Evolutionary conservation across 805 yeast species (phyloP), one percentile per base, ranked within the genome.

Genomic region (Zygosaccharomyces pseudorouxii): DNA sequence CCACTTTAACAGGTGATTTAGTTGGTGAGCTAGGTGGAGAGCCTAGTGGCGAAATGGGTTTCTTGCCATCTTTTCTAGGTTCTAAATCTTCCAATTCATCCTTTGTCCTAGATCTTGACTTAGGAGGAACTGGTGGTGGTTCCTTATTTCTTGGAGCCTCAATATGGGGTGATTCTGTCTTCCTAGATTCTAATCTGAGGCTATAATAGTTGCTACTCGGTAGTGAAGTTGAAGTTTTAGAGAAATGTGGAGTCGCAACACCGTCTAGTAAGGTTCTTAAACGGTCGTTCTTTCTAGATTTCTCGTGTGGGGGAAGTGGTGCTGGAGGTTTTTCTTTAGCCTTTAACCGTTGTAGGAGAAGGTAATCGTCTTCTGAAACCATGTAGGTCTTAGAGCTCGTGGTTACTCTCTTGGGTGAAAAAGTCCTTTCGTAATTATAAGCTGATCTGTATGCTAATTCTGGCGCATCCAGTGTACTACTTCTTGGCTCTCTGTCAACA

Each of bases 361-460:
- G 38, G 48, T 58, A 65, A 40, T 65, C 69, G 22, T 62, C 68
- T 37, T 61, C 62, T 2, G 66, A 59, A 5, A 65, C 52, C 1
- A 54, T 42, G 40, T 49, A 63, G 7, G 54, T 52, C 27, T 47
- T 53, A 5, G 19, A 42, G 3, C 39, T 35, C 27, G 30, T 29
- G 19, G 45, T 43, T 2, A 48, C 20, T 35, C 53, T 56, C 47
- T 52, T 56, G 11, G 65, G 64, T 4, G 65, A 59, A 33, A 62
- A 62, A 1, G 65, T 56, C 52, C 50, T 59, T 38, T 63, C 67
- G 52, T 58, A 64, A 31, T 59, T 65, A 43, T 64, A 65, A 2
- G 67, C 68, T 22, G 68, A 62, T 40, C 49, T 52, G 44, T 56
- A 63, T 0, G 63, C 56, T 36, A 61, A 51, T 14, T 53, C 48